Evolutionary conservation across 2,329 filamentous ascomycete genomes (phyloP), one percentile per base, ranked within the genome.

Genomic region (Fusarium sp.): DNA sequence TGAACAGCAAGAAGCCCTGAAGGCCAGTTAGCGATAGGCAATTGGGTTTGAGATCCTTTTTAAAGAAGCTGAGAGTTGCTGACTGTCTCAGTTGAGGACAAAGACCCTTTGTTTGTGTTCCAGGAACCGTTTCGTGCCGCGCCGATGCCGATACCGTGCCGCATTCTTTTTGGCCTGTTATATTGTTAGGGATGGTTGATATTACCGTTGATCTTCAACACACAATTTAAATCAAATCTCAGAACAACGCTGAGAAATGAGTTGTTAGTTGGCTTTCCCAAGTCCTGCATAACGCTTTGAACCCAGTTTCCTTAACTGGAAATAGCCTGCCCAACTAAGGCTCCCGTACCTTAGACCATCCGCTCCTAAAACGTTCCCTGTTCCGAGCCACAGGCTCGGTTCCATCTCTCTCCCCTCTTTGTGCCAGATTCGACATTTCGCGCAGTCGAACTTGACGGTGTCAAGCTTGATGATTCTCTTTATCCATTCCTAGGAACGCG

Each of bases 301-400:
- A 60, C 65, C 70, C 65, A 72, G 68, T 66, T 72, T 60, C 70
- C 70, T 71, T 47, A 72, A 72, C 65, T 72, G 70, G 70, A 71
- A 72, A 66, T 70, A 73, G 63, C 56, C 54, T 62, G 50, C 53
- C 53, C 56, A 67, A 73, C 70, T 60, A 72, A 70, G 42, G 49
- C 54, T 58, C 49, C 59, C 53, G 41, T 69, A 66, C 57, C 62
- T 68, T 68, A 53, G 57, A 60, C 65, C 60, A 69, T 49, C 56
- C 61, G 55, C 68, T 57, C 70, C 66, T 56, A 72, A 72, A 72
- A 70, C 62, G 70, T 54, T 73, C 50, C 41, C 47, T 57, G 62
- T 71, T 64, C 70, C 61, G 57, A 72, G 56, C 59, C 65, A 41
- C 31, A 53, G 70, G 70, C 46, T 69, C 65, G 57, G 65, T 52